Evolutionary conservation across 305 asterid genomes (phyloP).

Genomic region (Solanum hybrid): DNA sequence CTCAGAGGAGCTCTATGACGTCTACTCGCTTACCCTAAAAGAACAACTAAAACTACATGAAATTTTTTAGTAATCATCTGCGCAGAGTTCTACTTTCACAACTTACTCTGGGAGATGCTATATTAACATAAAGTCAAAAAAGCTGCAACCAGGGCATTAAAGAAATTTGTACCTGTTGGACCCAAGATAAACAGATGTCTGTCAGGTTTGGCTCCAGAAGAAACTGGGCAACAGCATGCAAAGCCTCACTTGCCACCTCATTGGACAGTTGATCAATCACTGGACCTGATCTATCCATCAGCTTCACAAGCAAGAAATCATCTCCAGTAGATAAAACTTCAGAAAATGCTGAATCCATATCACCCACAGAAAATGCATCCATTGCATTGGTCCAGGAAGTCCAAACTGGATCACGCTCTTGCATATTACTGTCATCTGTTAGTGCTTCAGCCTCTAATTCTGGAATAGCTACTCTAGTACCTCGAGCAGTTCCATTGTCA

Average conservation of each 20-base stretch:
- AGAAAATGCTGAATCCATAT: conserved; percentile 80
- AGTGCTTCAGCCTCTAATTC: conserved; percentile 72
- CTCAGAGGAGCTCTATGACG: not conserved
- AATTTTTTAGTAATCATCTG: not conserved
- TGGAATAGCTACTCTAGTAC: conserved; percentile 72
- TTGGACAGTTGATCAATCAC: conserved; percentile 73
- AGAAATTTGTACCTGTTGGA: conserved; percentile 70
- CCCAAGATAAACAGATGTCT: conserved; percentile 80
- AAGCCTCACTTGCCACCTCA: conserved; percentile 66
- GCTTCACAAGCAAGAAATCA: conserved; percentile 78
- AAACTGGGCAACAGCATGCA: conserved; percentile 74
- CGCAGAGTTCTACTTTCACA: not conserved
- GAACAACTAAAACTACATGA: not conserved
- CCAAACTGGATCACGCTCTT: conserved; percentile 80
- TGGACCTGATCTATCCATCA: conserved; percentile 95
- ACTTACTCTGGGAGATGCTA: not conserved
- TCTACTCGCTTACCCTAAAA: not conserved
- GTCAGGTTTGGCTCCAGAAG: conserved; percentile 64
- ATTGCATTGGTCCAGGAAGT: conserved; percentile 89
- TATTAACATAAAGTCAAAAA: not conserved
- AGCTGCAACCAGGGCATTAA: not conserved
- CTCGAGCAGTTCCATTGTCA: conserved; percentile 62
- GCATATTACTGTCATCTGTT: conserved; percentile 56
- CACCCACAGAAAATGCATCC: conserved; percentile 85
- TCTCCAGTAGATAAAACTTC: conserved; percentile 82